Conservation (phyloP, 768 basidiomycete species). For the Termitomyces sp. region DNA sequence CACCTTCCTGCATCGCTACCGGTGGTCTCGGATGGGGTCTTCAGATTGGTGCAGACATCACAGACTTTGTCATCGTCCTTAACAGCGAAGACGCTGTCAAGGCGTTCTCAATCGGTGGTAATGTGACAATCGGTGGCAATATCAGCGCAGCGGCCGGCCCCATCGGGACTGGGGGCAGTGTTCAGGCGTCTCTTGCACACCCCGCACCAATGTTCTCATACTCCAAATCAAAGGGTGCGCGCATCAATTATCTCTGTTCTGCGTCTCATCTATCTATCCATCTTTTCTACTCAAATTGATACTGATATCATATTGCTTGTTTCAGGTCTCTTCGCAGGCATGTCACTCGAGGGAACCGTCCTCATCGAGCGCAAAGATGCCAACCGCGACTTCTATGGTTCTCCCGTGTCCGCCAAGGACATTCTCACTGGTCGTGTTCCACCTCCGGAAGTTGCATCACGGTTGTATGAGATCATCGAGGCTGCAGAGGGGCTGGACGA, state of each 20-base stretch:
- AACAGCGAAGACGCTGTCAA: constrained; percentile 95
- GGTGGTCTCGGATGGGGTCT: constrained; percentile 94
- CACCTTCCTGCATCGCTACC: constrained; percentile 95
- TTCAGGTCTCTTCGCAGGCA: constrained; percentile 87
- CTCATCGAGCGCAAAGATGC: constrained; percentile 96
- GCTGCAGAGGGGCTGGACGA: constrained; percentile 94
- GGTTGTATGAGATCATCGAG: constrained; percentile 94
- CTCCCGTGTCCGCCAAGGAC: constrained; percentile 81
- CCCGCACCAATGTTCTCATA: constrained; percentile 98
- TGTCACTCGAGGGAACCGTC: constrained; percentile 92
- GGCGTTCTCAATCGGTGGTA: constrained; percentile 94
- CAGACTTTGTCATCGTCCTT: constrained; percentile 94
- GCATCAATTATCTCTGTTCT: background rate
- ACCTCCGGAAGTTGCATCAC: constrained; percentile 93
- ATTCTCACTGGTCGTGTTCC: constrained; percentile 93
- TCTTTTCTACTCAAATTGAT: background rate
- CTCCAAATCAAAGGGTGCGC: constrained; percentile 87
- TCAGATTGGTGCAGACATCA: constrained; percentile 94
- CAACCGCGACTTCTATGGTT: constrained; percentile 95
- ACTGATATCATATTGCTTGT: background rate
- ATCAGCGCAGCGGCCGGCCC: constrained; percentile 86
- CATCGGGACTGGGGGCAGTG: constrained; percentile 89
- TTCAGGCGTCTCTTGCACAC: constrained; percentile 84
- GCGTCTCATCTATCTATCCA: background rate
- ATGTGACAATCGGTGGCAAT: constrained; percentile 92